phyloP scores from a whole-genome alignment of 1,284 basidiomycete species.

The Heterobasidion occidentale region DNA sequence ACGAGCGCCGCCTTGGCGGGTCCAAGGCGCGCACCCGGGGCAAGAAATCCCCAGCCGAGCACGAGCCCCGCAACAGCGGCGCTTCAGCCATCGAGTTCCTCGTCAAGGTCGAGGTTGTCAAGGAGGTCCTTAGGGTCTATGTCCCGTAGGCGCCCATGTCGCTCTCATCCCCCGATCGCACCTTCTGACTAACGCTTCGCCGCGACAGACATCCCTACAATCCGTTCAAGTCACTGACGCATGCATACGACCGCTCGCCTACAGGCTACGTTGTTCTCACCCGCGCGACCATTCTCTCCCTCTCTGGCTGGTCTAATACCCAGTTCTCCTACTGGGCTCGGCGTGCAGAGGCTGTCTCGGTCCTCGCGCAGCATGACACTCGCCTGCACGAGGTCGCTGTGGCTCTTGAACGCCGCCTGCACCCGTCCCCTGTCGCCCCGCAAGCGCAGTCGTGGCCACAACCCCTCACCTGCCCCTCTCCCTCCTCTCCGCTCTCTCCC shows the following conservation, averaged over 20 bases:
- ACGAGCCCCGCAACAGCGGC: slow-evolving; percentile 17
- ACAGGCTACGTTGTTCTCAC: slow-evolving; percentile 37
- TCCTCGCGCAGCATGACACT: slow-evolving; percentile 31
- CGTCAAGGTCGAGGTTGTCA: slow-evolving; percentile 44
- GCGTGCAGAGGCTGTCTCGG: slow-evolving; percentile 38
- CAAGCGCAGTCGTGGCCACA: neutral
- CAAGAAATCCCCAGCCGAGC: slow-evolving; percentile 15
- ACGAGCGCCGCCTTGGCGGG: slow-evolving; percentile 34
- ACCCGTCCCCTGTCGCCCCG: slow-evolving; percentile 10
- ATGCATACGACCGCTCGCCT: slow-evolving; percentile 29
- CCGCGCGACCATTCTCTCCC: slow-evolving; percentile 35
- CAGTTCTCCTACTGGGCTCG: slow-evolving; percentile 46
- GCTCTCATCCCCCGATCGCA: neutral
- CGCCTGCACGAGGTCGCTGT: slow-evolving; percentile 30
- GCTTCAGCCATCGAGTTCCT: slow-evolving; percentile 43
- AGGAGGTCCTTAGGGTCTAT: slow-evolving; percentile 36
- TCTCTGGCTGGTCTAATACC: slow-evolving; percentile 44
- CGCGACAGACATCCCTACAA: slow-evolving; percentile 39
- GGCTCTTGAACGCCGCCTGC: slow-evolving; percentile 32
- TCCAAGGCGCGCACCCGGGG: slow-evolving; percentile 21
- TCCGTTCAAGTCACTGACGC: slow-evolving; percentile 38
- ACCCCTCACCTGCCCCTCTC: slow-evolving; percentile 2
- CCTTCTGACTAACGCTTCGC: neutral
- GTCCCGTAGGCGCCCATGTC: slow-evolving; percentile 29
- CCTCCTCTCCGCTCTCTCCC: slow-evolving; percentile 14